Percentiles rank a stretch among this genome's conserved stretches.
Conservation (phyloP, 2,329 filamentous ascomycete genomes). For the Ascochyta koolunga region DNA sequence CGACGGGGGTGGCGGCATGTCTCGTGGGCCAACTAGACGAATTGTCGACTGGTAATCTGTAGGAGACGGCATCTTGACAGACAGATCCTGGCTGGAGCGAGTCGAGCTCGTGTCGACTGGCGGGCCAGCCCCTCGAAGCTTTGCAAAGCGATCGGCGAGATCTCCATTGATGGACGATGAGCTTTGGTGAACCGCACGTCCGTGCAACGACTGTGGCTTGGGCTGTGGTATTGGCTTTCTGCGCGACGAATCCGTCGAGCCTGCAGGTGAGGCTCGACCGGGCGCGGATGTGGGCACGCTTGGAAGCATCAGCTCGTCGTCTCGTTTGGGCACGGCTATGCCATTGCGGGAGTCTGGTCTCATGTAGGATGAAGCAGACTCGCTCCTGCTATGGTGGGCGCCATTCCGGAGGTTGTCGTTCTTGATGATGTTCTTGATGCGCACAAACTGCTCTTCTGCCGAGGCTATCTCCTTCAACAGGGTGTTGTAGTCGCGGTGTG, state of each 20-base stretch:
- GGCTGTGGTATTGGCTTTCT: slow-evolving; percentile 60
- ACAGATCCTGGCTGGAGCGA: slow-evolving; percentile 35
- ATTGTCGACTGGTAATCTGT: slow-evolving; percentile 42
- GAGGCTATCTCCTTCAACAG: slow-evolving; percentile 39
- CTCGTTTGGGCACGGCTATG: slow-evolving; percentile 12
- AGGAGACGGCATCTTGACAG: slow-evolving; percentile 51
- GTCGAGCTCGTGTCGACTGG: slow-evolving; percentile 30
- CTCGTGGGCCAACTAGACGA: slow-evolving; percentile 57
- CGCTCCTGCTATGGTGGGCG: slow-evolving; percentile 45
- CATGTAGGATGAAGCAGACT: slow-evolving; percentile 21
- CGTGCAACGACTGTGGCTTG: slow-evolving; percentile 71
- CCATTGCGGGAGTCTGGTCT: slow-evolving; percentile 28
- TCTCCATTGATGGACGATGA: slow-evolving; percentile 32
- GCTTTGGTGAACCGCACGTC: slow-evolving; percentile 60
- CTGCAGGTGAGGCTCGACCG: slow-evolving; percentile 26
- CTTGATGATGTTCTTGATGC: slow-evolving; percentile 58
- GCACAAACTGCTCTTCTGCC: slow-evolving; percentile 52
- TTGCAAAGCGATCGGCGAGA: slow-evolving; percentile 48
- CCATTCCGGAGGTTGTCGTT: slow-evolving; percentile 64
- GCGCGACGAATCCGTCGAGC: slow-evolving; percentile 28
- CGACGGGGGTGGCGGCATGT: slow-evolving; percentile 55
- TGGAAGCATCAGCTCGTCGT: slow-evolving; percentile 47
- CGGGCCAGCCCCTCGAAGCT: slow-evolving; percentile 33
- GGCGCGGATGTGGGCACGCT: slow-evolving; percentile 33
- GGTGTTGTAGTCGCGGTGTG: slow-evolving; percentile 55